Conservation (phyloP, 1,284 basidiomycete species). For the Thelephora terrestris region DNA sequence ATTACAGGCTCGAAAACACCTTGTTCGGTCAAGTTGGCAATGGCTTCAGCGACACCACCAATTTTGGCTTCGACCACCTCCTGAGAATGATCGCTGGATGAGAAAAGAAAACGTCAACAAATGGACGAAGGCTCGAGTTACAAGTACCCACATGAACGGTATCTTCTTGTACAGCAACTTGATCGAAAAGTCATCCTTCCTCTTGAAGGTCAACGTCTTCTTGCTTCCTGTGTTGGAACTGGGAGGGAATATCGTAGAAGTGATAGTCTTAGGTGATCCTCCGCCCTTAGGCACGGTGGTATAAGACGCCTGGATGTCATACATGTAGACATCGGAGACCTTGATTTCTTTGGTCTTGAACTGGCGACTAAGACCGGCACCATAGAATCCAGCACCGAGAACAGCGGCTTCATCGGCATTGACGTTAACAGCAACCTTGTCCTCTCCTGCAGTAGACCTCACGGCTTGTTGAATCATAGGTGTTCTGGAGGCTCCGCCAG, state of each 20-base stretch:
- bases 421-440: constrained; percentile 86
- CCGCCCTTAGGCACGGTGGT: constrained; percentile 46
- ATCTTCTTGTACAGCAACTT: constrained; percentile 60
- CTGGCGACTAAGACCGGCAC: constrained; percentile 80
- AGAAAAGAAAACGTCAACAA: constrained; percentile 2
- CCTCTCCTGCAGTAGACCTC: constrained; percentile 67
- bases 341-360: constrained; percentile 96
- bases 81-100: constrained; percentile 49
- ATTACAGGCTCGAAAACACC: constrained; percentile 67
- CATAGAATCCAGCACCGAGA: constrained; percentile 89
- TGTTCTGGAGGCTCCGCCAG: constrained; percentile 83
- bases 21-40: constrained; percentile 64
- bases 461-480: constrained; percentile 88
- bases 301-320: constrained; percentile 73
- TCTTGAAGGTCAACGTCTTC: constrained; percentile 77
- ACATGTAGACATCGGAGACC: constrained; percentile 61
- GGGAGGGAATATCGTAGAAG: constrained; percentile 63
- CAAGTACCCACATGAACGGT: constrained; percentile 41
- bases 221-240: constrained; percentile 69
- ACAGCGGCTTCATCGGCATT: constrained; percentile 97
- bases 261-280: constrained; percentile 52
- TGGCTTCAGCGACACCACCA: constrained; percentile 56
- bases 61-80: constrained; percentile 63
- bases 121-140: constrained; percentile 1
- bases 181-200: constrained; percentile 69